phyloP scores from a whole-genome alignment of 768 basidiomycete genomes.

The Pisolithus microcarpus region DNA sequence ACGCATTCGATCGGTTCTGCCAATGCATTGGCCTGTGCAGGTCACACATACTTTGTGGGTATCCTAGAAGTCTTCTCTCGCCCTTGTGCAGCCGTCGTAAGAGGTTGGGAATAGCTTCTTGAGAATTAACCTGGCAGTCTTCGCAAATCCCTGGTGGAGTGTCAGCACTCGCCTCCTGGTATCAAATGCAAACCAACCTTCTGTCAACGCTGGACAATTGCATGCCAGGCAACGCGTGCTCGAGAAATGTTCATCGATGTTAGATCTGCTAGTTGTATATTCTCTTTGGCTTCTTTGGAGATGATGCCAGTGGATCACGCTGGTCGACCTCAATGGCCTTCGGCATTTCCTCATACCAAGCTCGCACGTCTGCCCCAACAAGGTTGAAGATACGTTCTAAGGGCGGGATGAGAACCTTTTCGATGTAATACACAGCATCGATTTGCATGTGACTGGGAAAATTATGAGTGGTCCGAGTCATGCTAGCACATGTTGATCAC shows the following conservation, averaged over 20 bases:
- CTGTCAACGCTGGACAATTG: constrained; percentile 37
- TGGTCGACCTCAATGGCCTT: constrained; percentile 39
- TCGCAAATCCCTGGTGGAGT: constrained; percentile 52
- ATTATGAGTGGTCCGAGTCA: background rate
- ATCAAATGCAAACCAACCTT: constrained; percentile 33
- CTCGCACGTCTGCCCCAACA: constrained; percentile 76
- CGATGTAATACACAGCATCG: constrained; percentile 89
- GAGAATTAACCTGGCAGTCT: constrained; percentile 44
- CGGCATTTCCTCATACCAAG: constrained; percentile 89
- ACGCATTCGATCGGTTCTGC: constrained; percentile 66
- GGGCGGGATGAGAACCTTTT: constrained; percentile 79
- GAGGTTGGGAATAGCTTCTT: constrained; percentile 52
- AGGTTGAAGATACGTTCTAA: constrained; percentile 87
- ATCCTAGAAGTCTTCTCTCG: constrained; percentile 47
- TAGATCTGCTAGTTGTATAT: constrained; percentile 31
- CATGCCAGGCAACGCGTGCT: constrained; percentile 69
- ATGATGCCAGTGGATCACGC: constrained; percentile 27
- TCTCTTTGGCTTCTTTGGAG: constrained; percentile 31
- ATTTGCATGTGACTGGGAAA: constrained; percentile 54
- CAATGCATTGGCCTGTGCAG: constrained; percentile 51
- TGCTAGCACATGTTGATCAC: constrained; percentile 6
- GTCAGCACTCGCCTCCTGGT: background rate
- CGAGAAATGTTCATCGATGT: constrained; percentile 72
- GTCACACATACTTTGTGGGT: constrained; percentile 65
- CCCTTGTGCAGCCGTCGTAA: constrained; percentile 45